Evolutionary conservation across 805 yeast species (phyloP), one percentile per base, ranked within the genome.

Genomic region (Ogataea sp.): DNA sequence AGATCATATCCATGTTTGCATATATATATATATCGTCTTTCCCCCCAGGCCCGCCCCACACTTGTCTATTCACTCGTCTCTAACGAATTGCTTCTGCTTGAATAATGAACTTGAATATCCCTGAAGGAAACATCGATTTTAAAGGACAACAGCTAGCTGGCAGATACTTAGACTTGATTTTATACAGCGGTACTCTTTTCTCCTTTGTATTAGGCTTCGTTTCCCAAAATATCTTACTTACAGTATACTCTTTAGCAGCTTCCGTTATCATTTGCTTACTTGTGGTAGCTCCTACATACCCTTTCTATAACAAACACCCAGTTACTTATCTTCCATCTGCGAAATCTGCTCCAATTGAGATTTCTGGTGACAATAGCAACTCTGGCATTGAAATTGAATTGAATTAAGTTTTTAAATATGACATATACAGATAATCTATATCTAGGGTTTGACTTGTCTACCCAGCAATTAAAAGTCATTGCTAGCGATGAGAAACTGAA

Each of bases 401-500:
- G n/a, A n/a, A 44, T 48, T 17, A 42, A 45, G 16, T 32, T 18
- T 14, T 20, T 5, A 40, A 36, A 25, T 32, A 49, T 44, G 47
- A 39, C 49, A 32, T 31, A 29, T 35, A 37, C 29, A 23, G 38
- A 42, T 11, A 56, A 52, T 31, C 51, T 68, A 23, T 79, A 61
- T 52, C 59, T 84, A 43, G 96, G 96, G 1, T 76, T 87, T 50
- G 97, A 89, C 56, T 67, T 89, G 21, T 85, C 95, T 2, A 88
- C 96, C 14, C 97, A 88, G 56, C 96, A 87, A 53, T 63, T 89
- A 50, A 88, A 88, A 58, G 73, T 84, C 34, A 71, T 87, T 32
- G 80, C 81, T 20, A 74, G 84, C 25, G 65, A 77, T 54, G 69
- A 64, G 10, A 50, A 64, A 9, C 63, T 87, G 40, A 61, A 68